These are phyloP conservation scores for Trichosporon sp. DNA, from an alignment of 1,284 basidiomycete species.

Conservation along the genomic window DNA sequence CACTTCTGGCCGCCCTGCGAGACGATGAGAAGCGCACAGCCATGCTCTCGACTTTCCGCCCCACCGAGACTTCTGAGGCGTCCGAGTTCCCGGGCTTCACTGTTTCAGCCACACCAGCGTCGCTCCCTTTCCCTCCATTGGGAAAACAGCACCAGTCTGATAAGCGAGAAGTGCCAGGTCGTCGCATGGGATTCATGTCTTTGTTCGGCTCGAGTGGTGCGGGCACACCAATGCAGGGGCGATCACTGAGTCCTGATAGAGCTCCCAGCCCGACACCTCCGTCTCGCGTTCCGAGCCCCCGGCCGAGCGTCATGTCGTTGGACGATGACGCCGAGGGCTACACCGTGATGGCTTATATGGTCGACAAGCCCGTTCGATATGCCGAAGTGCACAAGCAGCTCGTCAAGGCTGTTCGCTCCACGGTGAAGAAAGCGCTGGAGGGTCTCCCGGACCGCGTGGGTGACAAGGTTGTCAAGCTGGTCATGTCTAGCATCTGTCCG, in stretches of 20 bases:
- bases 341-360: slow-evolving; percentile 40
- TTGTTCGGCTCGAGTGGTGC: slow-evolving; percentile 29
- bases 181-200: slow-evolving; percentile 33
- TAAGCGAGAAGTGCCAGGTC: not conserved
- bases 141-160: slow-evolving; percentile 7
- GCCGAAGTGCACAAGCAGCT: slow-evolving; percentile 58
- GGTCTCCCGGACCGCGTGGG: slow-evolving; percentile 59
- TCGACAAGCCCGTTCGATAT: slow-evolving; percentile 39
- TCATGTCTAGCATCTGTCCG: slow-evolving; percentile 27
- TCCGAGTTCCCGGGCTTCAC: slow-evolving; percentile 55
- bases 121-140: slow-evolving; percentile 62
- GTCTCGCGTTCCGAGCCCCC: slow-evolving; percentile 24
- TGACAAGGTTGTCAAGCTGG: slow-evolving; percentile 54
- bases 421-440: slow-evolving; percentile 55
- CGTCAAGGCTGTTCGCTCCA: slow-evolving; percentile 56
- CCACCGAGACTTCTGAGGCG: slow-evolving; percentile 29
- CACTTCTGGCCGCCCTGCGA: slow-evolving; percentile 58
- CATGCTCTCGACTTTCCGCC: slow-evolving; percentile 33
- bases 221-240: not conserved
- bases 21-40: slow-evolving; percentile 53
- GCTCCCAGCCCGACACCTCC: slow-evolving; percentile 46
- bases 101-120: slow-evolving; percentile 53
- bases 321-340: slow-evolving; percentile 34
- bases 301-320: slow-evolving; percentile 31
- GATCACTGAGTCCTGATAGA: slow-evolving; percentile 11